phyloP scores from a whole-genome alignment of 768 basidiomycete genomes.

The Pholiota molesta region DNA sequence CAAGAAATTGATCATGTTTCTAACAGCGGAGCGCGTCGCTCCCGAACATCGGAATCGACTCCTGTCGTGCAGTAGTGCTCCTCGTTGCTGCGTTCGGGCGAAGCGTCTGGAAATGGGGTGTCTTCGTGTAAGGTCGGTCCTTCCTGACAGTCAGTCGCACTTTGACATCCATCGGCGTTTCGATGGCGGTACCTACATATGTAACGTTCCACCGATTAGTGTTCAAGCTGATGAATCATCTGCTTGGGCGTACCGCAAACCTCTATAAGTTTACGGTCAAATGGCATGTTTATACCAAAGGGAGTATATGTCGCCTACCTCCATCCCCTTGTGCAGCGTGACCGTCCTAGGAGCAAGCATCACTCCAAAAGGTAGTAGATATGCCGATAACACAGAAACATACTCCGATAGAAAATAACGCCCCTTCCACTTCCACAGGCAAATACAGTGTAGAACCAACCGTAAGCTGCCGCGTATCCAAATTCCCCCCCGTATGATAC shows the following conservation, averaged over 20 bases:
- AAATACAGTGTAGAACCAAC: constrained; percentile 60
- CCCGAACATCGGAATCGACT: constrained; percentile 54
- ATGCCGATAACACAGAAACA: constrained; percentile 19
- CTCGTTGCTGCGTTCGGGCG: constrained; percentile 28
- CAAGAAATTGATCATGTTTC: constrained; percentile 60
- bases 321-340: constrained; percentile 72
- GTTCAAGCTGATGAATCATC: neutral
- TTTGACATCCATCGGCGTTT: constrained; percentile 59
- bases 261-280: constrained; percentile 37
- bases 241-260: constrained; percentile 54
- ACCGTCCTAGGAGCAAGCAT: constrained; percentile 48
- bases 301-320: constrained; percentile 37
- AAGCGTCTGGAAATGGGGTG: constrained; percentile 55
- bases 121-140: constrained; percentile 58
- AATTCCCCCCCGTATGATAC: constrained; percentile 61
- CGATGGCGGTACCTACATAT: constrained; percentile 58
- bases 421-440: constrained; percentile 62
- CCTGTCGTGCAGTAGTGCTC: constrained; percentile 65
- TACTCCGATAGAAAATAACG: constrained; percentile 63
- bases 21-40: constrained; percentile 59
- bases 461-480: constrained; percentile 60
- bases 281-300: neutral
- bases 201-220: neutral
- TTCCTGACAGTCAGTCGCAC: constrained; percentile 60
- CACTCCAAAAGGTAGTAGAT: neutral